phyloP scores from a whole-genome alignment of 78 protist species.

The Dictyostelium citrinum region DNA sequence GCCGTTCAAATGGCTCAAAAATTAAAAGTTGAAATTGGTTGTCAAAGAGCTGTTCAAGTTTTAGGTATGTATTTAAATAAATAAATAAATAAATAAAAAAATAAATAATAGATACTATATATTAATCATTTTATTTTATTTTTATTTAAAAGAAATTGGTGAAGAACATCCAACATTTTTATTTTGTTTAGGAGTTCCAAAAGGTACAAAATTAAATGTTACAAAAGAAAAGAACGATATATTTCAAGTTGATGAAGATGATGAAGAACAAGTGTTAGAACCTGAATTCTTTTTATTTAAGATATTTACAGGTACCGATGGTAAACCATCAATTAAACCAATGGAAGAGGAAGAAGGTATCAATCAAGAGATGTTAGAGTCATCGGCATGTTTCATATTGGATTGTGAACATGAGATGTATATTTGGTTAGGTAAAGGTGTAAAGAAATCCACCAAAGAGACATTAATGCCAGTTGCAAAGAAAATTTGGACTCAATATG shows the following conservation, averaged over 20 bases:
- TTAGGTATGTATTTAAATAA: constrained; percentile 4
- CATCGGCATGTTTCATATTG: constrained; percentile 45
- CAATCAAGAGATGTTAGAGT: constrained; percentile 49
- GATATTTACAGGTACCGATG: constrained; percentile 22
- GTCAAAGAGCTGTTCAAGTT: constrained; percentile 63
- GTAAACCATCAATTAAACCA: constrained; percentile 34
- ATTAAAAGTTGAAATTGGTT: constrained; percentile 67
- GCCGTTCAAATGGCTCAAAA: constrained; percentile 77
- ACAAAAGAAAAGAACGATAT: constrained; percentile 21
- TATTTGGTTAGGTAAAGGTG: constrained; percentile 67
- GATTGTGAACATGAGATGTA: constrained; percentile 75
- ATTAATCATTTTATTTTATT: not conserved
- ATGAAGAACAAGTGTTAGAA: not conserved
- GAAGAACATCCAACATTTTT: constrained; percentile 72
- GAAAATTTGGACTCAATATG: constrained; percentile 32
- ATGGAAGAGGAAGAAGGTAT: constrained; percentile 38
- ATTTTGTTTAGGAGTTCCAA: constrained; percentile 56
- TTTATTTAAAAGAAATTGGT: constrained; percentile 26
- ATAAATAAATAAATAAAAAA: not conserved
- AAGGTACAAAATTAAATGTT: constrained; percentile 50
- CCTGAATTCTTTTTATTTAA: constrained; percentile 53
- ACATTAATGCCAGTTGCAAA: constrained; percentile 37
- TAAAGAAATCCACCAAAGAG: constrained; percentile 1
- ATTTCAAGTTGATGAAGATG: constrained; percentile 43
- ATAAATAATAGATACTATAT: not conserved